Evolutionary conservation across 1,139 yeast genomes (phyloP).

Genomic region (Pichia sp.): DNA sequence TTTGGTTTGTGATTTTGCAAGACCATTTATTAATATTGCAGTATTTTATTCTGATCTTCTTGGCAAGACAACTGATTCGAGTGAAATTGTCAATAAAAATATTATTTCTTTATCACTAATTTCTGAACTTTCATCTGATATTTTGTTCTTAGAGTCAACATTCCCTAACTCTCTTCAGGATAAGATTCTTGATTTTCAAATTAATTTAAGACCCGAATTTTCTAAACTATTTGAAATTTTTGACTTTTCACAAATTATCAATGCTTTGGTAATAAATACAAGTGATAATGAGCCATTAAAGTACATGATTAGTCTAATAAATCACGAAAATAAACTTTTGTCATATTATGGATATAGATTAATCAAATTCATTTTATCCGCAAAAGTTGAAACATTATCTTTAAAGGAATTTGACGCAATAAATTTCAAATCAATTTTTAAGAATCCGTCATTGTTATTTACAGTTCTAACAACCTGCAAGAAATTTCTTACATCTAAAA

Average conservation of each 20-base stretch:
- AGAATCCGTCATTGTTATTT: constrained; percentile 34
- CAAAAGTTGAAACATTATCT: constrained; percentile 19
- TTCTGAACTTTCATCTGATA: constrained; percentile 34
- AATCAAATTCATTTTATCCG: constrained; percentile 20
- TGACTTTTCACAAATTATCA: neutral
- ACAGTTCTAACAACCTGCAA: constrained; percentile 35
- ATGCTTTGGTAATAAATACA: neutral
- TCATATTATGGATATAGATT: constrained; percentile 24
- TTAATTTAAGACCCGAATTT: neutral
- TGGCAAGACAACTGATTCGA: neutral
- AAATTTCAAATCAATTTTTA: constrained; percentile 16
- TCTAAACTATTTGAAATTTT: neutral
- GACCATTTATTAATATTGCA: constrained; percentile 1
- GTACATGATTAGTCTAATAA: neutral
- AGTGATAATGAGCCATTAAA: neutral
- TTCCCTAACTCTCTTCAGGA: neutral
- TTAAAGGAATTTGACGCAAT: constrained; percentile 14
- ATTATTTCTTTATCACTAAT: constrained; percentile 28
- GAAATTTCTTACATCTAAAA: constrained; percentile 32
- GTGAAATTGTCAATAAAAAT: neutral
- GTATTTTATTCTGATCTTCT: neutral
- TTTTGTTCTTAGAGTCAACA: constrained; percentile 23
- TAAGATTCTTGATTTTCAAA: constrained; percentile 11
- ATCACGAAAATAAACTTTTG: constrained; percentile 1
- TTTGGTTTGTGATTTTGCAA: neutral